These are phyloP conservation scores for Effrenium voratum DNA, from an alignment of 73 alveolate species.

Conservation along the genomic window DNA sequence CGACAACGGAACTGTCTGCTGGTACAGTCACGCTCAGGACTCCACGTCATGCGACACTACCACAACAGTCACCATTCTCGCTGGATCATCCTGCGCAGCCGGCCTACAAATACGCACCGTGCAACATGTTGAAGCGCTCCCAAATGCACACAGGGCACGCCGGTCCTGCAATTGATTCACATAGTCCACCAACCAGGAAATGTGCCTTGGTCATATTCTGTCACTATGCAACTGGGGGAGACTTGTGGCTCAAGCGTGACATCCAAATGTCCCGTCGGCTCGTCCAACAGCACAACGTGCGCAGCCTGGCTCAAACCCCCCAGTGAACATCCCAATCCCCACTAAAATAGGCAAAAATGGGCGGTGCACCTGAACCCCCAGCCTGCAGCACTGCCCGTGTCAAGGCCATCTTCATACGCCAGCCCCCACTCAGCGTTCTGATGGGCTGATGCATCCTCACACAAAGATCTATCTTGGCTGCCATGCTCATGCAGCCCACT, in stretches of 20 bases:
- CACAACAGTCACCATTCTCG: conserved; percentile 41
- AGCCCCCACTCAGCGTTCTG: conserved; percentile 66
- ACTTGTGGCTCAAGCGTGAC: conserved; percentile 11
- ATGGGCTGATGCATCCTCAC: conserved; percentile 58
- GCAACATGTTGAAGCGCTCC: background rate
- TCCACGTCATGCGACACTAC: conserved; percentile 68
- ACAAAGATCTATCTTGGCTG: too few relatives aligned
- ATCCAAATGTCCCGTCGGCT: conserved; percentile 92
- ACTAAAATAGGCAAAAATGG: too few relatives aligned
- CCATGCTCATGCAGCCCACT: too few relatives aligned
- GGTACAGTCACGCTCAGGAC: conserved; percentile 1
- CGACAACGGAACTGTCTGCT: too few relatives aligned
- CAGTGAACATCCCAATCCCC: background rate
- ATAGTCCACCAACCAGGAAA: conserved; percentile 86
- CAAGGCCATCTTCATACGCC: conserved; percentile 81
- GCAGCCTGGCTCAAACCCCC: conserved; percentile 48
- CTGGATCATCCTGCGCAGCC: background rate
- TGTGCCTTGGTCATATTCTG: conserved; percentile 21
- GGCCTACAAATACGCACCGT: background rate
- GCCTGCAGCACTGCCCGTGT: conserved; percentile 76
- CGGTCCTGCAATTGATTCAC: conserved; percentile 41
- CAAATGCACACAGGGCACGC: background rate
- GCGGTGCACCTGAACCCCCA: background rate
- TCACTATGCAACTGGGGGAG: background rate
- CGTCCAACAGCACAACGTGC: conserved; percentile 74